phyloP scores from a whole-genome alignment of 1,139 yeast species.

The Yamadazyma dushanensis region DNA sequence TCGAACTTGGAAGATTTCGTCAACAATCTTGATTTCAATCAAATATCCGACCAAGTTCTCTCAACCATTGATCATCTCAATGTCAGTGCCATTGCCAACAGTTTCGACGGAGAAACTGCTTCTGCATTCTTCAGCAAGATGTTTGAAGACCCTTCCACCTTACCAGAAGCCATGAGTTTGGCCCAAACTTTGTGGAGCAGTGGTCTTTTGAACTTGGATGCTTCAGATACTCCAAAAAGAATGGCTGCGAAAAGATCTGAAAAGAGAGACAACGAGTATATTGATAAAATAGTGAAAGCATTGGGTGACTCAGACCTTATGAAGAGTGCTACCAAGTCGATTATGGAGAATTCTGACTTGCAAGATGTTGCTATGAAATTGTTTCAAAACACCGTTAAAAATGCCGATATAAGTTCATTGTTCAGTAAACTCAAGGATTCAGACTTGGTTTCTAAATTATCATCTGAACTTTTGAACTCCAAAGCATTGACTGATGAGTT shows the following conservation, averaged over 20 bases:
- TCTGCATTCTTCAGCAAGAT: slow-evolving; percentile 24
- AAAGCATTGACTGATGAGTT: slow-evolving; percentile 18
- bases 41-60: slow-evolving; percentile 12
- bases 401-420: slow-evolving; percentile 23
- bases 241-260: slow-evolving; percentile 4
- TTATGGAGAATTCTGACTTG: slow-evolving; percentile 22
- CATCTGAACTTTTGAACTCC: slow-evolving; percentile 18
- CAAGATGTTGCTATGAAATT: slow-evolving; percentile 23
- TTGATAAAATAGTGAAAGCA: slow-evolving; percentile 21
- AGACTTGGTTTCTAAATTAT: slow-evolving; percentile 22
- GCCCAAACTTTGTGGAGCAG: slow-evolving; percentile 20
- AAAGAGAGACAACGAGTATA: slow-evolving; percentile 20
- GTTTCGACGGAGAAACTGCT: slow-evolving; percentile 20
- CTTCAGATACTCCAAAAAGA: slow-evolving; percentile 8
- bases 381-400: slow-evolving; percentile 19
- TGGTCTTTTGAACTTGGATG: slow-evolving; percentile 16
- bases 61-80: slow-evolving; percentile 10
- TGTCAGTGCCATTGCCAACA: slow-evolving; percentile 17
- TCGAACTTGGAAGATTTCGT: slow-evolving; percentile 13
- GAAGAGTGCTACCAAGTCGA: slow-evolving; percentile 20
- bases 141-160: slow-evolving; percentile 24
- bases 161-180: slow-evolving; percentile 17
- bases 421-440: slow-evolving; percentile 27
- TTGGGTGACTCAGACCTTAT: slow-evolving; percentile 26
- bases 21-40: slow-evolving; percentile 11